Conservation (phyloP, 2,329 filamentous ascomycete genomes). For the Sphaerostilbella broomeana region DNA sequence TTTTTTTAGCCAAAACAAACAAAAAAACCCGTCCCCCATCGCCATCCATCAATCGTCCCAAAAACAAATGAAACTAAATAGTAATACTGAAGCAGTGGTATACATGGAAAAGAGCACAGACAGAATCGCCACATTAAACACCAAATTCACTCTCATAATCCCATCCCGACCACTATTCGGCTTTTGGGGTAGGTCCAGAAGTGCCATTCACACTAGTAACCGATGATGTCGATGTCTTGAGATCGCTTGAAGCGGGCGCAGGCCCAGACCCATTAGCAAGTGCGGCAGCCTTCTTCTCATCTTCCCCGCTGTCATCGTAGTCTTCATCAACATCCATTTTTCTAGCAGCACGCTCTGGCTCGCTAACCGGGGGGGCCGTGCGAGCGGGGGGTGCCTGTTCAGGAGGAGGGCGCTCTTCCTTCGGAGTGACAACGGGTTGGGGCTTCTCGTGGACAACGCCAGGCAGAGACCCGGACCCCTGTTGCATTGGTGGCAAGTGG, state of each 20-base stretch:
- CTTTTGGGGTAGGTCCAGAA: conserved; percentile 36
- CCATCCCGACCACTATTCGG: conserved; percentile 30
- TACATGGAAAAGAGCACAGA: conserved; percentile 16
- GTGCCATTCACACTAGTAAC: conserved; percentile 41
- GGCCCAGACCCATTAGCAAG: conserved; percentile 40
- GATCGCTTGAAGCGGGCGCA: conserved; percentile 42
- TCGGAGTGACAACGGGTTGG: conserved; percentile 30
- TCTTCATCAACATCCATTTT: conserved; percentile 98
- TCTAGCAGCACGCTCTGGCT: conserved; percentile 75
- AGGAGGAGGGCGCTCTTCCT: conserved; percentile 52
- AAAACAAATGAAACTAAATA: conserved; percentile 17
- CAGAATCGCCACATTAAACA: conserved; percentile 17
- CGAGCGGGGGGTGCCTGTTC: conserved; percentile 35
- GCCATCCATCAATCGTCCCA: conserved; percentile 15
- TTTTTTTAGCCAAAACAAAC: conserved; percentile 25
- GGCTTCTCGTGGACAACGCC: conserved; percentile 45
- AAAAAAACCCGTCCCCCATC: conserved; percentile 7
- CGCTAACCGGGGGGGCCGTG: conserved; percentile 49
- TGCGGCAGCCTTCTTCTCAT: conserved; percentile 58
- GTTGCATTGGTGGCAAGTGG: conserved; percentile 58
- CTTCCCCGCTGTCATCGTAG: conserved; percentile 90
- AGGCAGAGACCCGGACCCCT: conserved; percentile 50
- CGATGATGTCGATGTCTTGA: conserved; percentile 44
- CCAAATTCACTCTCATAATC: conserved; percentile 22
- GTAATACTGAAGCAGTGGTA: conserved; percentile 15